Base-by-base conservation (phyloP, 768 basidiomycete genomes). In the Lentinula boryana region DNA sequence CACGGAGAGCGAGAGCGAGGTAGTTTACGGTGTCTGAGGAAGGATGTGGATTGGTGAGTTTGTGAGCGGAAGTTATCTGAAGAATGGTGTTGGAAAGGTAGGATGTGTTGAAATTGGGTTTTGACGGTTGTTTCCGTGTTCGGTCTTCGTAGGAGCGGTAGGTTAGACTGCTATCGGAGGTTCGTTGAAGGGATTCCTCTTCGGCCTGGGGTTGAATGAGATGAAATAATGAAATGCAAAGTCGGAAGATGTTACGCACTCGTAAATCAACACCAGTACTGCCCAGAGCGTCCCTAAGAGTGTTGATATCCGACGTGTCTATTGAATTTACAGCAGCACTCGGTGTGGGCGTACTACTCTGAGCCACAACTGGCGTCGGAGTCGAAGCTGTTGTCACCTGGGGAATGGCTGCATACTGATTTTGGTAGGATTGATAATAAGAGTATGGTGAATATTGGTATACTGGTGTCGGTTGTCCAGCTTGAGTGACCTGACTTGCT, bases 191-290 rank as follows among this genome's bases (percentile, higher is more conserved):
- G 3, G 83, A 80, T 70, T 93, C 93, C 75, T 94, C 92, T 71
- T 94, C 93, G 0, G 93, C 93, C 91, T 94, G 67, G 2, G 41
- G 5, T 32, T n/a, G 23, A 36, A 41, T 21, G 15, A 56, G 16
- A 15, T 12, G 12, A 21, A 38, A 46, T 33, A 18, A 33, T 41
- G 33, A 53, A 41, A 65, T n/a, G 57, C 23, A 57, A 56, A 16
- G 18, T 57, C 15, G 13, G 1, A 49, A 41, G 32, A 35, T 58
- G 32, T 27, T 27, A 71, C 80, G 63, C 64, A 89, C 91, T 69
- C 88, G 75, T n/a, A 94, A 74, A 74, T 94, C 92, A 6, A 94
- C 91, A 10, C 92, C 91, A 6, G 91, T 91, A 68, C 90, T 91
- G 4, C 91, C 92, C 1, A 94, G 74, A 4, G 91, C 92, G 65